phyloP scores from a whole-genome alignment of 768 basidiomycete genomes.

The Kondoa malvinella region DNA sequence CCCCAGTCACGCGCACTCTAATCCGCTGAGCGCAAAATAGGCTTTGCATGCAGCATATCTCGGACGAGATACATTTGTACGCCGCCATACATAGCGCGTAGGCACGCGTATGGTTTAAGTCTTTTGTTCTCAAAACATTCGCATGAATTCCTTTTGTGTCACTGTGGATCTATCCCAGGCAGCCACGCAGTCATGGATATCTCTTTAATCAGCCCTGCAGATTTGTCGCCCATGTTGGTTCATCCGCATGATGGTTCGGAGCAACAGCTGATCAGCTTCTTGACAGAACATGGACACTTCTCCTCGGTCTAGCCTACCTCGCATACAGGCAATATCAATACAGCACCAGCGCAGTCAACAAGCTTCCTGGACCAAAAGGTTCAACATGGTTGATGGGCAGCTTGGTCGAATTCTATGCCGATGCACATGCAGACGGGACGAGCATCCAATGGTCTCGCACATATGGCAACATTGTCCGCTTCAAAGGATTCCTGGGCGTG shows the following conservation, averaged over 20 bases:
- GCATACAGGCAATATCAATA: neutral
- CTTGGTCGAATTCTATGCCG: slow-evolving; percentile 7
- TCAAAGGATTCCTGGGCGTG: slow-evolving; percentile 5
- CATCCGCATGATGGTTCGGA: neutral
- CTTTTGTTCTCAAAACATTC: too few species aligned
- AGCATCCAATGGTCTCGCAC: neutral
- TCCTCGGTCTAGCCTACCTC: neutral
- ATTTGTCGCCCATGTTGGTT: too few species aligned
- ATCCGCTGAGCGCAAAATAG: too few species aligned
- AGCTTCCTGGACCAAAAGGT: neutral
- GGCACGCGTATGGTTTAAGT: too few species aligned
- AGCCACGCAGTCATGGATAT: too few species aligned
- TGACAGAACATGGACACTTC: neutral
- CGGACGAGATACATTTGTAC: too few species aligned
- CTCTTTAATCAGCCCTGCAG: too few species aligned
- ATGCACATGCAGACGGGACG: neutral
- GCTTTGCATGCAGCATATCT: too few species aligned
- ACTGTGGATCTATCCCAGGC: too few species aligned
- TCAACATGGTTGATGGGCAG: slow-evolving; percentile 4
- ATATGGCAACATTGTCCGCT: neutral
- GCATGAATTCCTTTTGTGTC: too few species aligned
- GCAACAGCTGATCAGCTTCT: neutral
- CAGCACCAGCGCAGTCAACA: neutral
- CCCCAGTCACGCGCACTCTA: too few species aligned
- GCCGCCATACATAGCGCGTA: too few species aligned